Percentiles rank a stretch among this genome's conserved stretches.
Evolutionary conservation across 495 filamentous ascomycete species (phyloP).

Genomic region (Parachaetomium inaequale): DNA sequence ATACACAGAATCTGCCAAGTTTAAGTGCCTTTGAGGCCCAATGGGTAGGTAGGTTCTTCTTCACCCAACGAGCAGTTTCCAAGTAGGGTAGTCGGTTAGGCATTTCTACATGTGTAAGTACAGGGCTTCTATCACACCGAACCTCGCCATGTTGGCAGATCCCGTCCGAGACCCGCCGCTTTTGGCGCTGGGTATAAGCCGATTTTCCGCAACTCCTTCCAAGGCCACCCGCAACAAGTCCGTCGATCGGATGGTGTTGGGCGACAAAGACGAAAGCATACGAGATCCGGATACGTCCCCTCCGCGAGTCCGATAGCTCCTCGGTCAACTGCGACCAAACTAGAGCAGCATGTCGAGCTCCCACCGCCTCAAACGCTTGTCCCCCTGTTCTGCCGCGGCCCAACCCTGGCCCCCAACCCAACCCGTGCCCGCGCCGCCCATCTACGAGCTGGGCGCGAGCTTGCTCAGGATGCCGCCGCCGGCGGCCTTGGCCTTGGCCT

Average conservation of each 20-base stretch:
- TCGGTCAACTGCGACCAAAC: constrained; percentile 19
- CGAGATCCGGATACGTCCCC: not conserved
- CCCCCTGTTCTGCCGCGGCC: not conserved
- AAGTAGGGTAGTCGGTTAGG: not conserved
- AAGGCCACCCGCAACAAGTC: not conserved
- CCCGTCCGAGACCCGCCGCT: not conserved
- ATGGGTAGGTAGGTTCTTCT: too few relatives aligned
- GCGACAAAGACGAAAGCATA: not conserved
- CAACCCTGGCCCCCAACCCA: not conserved
- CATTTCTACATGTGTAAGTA: constrained; percentile 21
- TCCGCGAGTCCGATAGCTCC: not conserved
- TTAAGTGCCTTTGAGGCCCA: too few relatives aligned
- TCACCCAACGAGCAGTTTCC: not conserved
- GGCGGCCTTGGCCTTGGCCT: constrained; percentile 50
- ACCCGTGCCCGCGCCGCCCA: constrained; percentile 15
- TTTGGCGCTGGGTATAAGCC: not conserved
- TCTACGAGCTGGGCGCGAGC: constrained; percentile 43
- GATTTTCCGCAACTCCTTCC: constrained; percentile 12
- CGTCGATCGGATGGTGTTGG: constrained; percentile 10
- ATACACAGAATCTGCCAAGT: too few relatives aligned
- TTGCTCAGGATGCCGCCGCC: constrained; percentile 46
- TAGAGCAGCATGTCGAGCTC: constrained; percentile 26
- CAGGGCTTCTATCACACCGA: constrained; percentile 16
- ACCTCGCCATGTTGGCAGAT: not conserved
- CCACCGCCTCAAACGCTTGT: not conserved